Evolutionary conservation across 225 moss, liverwort and hornwort genomes (phyloP).

Genomic region (Bryoerythrophyllum caledonicum): DNA sequence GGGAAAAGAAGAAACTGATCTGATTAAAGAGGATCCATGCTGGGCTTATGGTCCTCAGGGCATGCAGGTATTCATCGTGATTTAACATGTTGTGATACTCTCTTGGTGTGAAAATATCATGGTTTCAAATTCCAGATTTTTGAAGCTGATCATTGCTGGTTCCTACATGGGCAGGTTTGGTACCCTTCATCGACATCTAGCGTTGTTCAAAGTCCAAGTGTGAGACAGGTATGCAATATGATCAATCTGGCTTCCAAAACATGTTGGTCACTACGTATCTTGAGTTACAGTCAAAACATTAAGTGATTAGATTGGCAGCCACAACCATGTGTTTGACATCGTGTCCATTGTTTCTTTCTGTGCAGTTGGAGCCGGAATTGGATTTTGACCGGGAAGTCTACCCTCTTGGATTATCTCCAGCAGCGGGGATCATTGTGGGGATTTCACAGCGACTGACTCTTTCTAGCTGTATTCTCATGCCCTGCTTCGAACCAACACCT

Average conservation of each 20-base stretch:
- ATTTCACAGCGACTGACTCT: conserved; percentile 93
- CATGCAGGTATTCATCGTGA: conserved; percentile 69
- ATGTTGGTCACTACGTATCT: neutral
- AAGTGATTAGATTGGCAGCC: neutral
- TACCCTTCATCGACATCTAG: conserved; percentile 90
- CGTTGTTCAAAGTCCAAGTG: conserved; percentile 73
- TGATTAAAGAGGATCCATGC: conserved; percentile 92
- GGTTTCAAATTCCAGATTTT: conserved; percentile 9
- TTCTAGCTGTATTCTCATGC: conserved; percentile 80
- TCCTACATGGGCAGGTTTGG: conserved; percentile 75
- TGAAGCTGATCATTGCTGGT: conserved; percentile 10
- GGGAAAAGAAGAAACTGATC: conserved; percentile 85
- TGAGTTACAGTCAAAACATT: neutral
- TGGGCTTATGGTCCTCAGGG: conserved; percentile 99
- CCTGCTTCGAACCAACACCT: conserved; percentile 98
- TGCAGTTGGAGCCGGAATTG: conserved; percentile 96
- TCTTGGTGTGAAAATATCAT: neutral
- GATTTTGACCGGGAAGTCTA: conserved; percentile 99
- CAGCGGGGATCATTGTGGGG: conserved; percentile 90
- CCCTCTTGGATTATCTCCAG: conserved; percentile 91
- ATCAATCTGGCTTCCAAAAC: conserved; percentile 13
- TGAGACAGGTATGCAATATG: conserved; percentile 64
- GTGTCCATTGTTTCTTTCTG: conserved; percentile 8
- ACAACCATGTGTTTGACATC: conserved; percentile 16
- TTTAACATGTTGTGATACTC: neutral